Evolutionary conservation across 768 basidiomycete species (phyloP), one percentile per base, ranked within the genome.

Genomic region (Suillus alpinus): DNA sequence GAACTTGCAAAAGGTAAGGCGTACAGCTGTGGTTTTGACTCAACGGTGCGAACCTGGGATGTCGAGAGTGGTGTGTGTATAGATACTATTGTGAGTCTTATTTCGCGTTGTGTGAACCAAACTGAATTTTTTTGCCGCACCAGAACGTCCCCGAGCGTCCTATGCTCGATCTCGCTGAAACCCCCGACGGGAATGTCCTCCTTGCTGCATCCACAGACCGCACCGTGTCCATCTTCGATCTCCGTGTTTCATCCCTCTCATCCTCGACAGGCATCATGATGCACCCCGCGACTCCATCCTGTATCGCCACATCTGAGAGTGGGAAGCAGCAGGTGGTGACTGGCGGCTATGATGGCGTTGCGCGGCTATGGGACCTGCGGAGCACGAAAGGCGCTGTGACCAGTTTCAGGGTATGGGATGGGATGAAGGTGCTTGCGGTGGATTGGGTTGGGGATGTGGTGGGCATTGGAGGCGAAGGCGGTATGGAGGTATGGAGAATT

Each of bases 31-130:
- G 91, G 92, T 0, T 92, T 93, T 69, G 95, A 97, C 74, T 96
- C 95, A 32, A 93, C 93, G 0, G 86, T 98, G 6, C 81, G 94
- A 26, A 77, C 81, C 2, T 99, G 96, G 96, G 94, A 97, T 68
- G 78, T 89, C 3, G 89, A 92, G 65, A 81, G 78, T 41, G 93
- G 90, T 2, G 74, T 92, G 6, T 94, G 89, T 61, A 77, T 80
- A 0, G 71, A 82, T 47, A 92, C 90, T 0, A 85, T 91, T 49
- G 91, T 92, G 64, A 62, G 87, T 78, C 41, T 10, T 12, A 58
- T 65, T 51, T 3, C 12, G 0, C 13, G 1, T 26, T 26, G 36
- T 20, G 57, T 23, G 43, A 39, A 59, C 9, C 20, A 32, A 29
- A 39, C 26, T 34, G 18, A 58, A 37, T 18, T 26, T 20, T 13